These are phyloP conservation scores for Colletotrichum gigasporum DNA, from an alignment of 2,329 filamentous ascomycete species.

Conservation along the genomic window DNA sequence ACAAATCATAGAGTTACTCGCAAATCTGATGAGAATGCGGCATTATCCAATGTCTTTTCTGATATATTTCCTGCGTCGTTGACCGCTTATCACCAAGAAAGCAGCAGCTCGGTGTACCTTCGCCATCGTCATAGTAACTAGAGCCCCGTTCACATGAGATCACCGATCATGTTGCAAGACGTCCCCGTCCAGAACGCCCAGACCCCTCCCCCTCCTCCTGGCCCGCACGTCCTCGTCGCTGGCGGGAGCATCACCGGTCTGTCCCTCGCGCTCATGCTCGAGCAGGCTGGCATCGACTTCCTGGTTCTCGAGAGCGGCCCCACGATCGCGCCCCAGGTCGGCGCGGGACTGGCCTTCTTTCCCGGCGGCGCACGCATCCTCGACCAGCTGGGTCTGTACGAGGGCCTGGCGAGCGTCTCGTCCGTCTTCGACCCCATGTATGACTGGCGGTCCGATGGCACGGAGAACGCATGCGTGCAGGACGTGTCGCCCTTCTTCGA, in stretches of 20 bases:
- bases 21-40: too few relatives aligned
- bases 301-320: constrained; percentile 54
- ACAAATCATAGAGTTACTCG: too few relatives aligned
- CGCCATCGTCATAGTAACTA: too few relatives aligned
- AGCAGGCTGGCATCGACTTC: constrained; percentile 56
- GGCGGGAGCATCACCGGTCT: constrained; percentile 21
- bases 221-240: neutral
- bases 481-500: neutral
- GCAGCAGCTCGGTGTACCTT: too few relatives aligned
- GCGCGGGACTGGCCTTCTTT: constrained; percentile 56
- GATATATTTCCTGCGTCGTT: too few relatives aligned
- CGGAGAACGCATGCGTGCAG: neutral
- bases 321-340: constrained; percentile 53
- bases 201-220: too few relatives aligned
- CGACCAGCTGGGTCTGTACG: constrained; percentile 57
- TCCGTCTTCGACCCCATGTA: constrained; percentile 16
- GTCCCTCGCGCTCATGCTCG: constrained; percentile 45
- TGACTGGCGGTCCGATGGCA: constrained; percentile 10
- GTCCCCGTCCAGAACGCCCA: too few relatives aligned
- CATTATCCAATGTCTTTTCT: too few relatives aligned
- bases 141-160: too few relatives aligned
- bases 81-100: too few relatives aligned
- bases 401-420: constrained; percentile 35
- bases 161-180: too few relatives aligned
- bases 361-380: constrained; percentile 54